Evolutionary conservation across 2,329 filamentous ascomycete species (phyloP).

Genomic region (Orbilia blumenaviensis): DNA sequence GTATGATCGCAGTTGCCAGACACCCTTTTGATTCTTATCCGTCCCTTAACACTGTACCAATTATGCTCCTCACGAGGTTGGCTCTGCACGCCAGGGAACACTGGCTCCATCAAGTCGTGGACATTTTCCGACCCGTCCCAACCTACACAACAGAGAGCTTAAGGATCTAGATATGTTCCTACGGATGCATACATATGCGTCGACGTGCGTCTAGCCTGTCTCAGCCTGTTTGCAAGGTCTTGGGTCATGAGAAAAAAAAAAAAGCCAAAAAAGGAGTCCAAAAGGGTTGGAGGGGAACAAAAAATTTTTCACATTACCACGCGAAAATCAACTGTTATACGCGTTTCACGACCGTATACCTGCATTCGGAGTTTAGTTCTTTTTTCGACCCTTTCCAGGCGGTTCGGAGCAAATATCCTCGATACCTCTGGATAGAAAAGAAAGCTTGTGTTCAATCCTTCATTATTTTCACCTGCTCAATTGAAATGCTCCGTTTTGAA

Average conservation of each 20-base stretch:
- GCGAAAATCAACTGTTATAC: slow-evolving; percentile 38
- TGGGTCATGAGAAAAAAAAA: neutral
- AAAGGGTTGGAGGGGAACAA: slow-evolving; percentile 4
- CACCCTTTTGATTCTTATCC: slow-evolving; percentile 24
- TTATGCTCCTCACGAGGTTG: slow-evolving; percentile 20
- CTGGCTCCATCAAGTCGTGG: slow-evolving; percentile 28
- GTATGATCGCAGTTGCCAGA: slow-evolving; percentile 37
- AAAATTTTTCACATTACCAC: slow-evolving; percentile 43
- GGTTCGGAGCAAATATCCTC: slow-evolving; percentile 12
- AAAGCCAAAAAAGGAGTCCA: neutral
- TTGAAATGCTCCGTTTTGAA: neutral
- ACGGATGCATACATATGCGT: slow-evolving; percentile 12
- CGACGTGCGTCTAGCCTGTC: neutral
- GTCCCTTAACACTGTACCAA: slow-evolving; percentile 26
- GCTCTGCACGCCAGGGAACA: slow-evolving; percentile 35
- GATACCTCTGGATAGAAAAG: neutral
- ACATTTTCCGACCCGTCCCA: slow-evolving; percentile 17
- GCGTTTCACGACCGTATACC: slow-evolving; percentile 41
- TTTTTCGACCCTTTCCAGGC: slow-evolving; percentile 6
- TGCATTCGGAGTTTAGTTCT: slow-evolving; percentile 28
- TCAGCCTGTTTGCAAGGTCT: neutral
- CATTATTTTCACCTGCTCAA: neutral
- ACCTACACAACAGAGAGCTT: neutral
- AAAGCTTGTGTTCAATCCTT: slow-evolving; percentile 45
- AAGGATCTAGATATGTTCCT: slow-evolving; percentile 40